Base-by-base conservation (phyloP, 1,284 basidiomycete species). In the Trichosporon sp. region DNA sequence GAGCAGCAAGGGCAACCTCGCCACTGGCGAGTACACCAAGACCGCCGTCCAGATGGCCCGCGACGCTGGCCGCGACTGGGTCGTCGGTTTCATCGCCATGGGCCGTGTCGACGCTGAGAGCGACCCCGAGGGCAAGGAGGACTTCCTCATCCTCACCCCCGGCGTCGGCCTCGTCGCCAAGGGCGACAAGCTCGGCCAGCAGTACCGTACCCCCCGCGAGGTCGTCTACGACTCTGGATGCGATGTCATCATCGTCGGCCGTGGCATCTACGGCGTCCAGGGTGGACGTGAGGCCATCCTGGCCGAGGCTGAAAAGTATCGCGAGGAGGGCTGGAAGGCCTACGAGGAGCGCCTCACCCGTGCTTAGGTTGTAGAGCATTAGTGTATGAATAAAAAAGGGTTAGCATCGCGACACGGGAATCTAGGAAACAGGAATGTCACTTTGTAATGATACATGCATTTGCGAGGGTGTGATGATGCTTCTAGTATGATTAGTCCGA, bases 171-270 rank as follows among this genome's bases (percentile, higher is more conserved):
- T 98, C 65, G 93, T 94, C 74, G 83, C 85, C 5, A 91, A 89
- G 75, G 94, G 93, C 1, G 97, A 99, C 83, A 86, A 86, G 1
- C 91, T 96, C 89, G 97, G 96, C 14, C 97, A 99, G 85, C 95
- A 98, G 83, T 99, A 99, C 84, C 88, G 95, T 70, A 96, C 95
- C 2, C 97, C 97, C 0, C 85, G 88, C 43, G 87, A 96, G 82
- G 96, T 97, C 26, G 86, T 99, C 16, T 82, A 89, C 46, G 89
- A 92, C 66, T 90, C 88, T 61, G 96, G 94, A n/a, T 94, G 93
- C 82, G 97, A 99, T 85, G 89, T 99, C 35, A 99, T 99, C 80
- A 99, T 99, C 75, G 97, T 99, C 48, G 97, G 97, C 14, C 87
- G 97, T 70, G 97, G 96, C 0, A 91, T 99, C 67, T 97, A 98